Evolutionary conservation across 345 rosid genomes (phyloP), one percentile per base, ranked within the genome.

Genomic region (Gossypium arboreum): DNA sequence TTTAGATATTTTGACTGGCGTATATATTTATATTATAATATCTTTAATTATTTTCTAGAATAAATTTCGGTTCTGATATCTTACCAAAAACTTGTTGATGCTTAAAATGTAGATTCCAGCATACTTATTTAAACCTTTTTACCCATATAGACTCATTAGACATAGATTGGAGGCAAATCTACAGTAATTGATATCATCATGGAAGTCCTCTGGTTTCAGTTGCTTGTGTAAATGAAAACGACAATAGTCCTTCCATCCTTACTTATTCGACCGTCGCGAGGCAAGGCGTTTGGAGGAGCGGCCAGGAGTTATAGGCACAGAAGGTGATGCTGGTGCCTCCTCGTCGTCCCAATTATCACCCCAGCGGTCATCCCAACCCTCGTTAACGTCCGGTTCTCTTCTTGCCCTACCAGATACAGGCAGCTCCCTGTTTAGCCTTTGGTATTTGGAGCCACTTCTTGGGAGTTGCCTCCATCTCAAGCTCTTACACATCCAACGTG

Each of bases 171-270:
- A 34, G 41, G 41, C 41, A 5, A 34, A 5, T 34, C 41, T 34
- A 34, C 7, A 34, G 1, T 34, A 34, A 34, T 34, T 34, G 41
- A 34, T 5, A 34, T 34, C 41, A 34, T 34, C 41, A 34, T 34
- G 41, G 41, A 34, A 34, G 41, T 7, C 41, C 41, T 4, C 34
- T 11, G 7, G 39, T 16, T 50, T 16, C 16, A 24, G 43, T 17
- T 50, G 59, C 59, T 9, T 50, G 6, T 17, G 45, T 17, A 27
- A 25, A 50, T 27, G 2, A 58, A 58, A 51, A 27, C n/a, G 24
- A 12, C 16, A 24, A 75, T 91, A 89, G 76, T 88, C 97, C 80
- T 91, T 93, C 97, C 98, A 89, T 20, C 84, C 97, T n/a, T 93
- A 97, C 83, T 93, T 93, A 79, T 55, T 83, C 78, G 84, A 84